A percentile compares a stretch with the other conserved stretches of the same genome.
phyloP scores from a whole-genome alignment of 2,329 filamentous ascomycete species.

The Penicillium sp. region DNA sequence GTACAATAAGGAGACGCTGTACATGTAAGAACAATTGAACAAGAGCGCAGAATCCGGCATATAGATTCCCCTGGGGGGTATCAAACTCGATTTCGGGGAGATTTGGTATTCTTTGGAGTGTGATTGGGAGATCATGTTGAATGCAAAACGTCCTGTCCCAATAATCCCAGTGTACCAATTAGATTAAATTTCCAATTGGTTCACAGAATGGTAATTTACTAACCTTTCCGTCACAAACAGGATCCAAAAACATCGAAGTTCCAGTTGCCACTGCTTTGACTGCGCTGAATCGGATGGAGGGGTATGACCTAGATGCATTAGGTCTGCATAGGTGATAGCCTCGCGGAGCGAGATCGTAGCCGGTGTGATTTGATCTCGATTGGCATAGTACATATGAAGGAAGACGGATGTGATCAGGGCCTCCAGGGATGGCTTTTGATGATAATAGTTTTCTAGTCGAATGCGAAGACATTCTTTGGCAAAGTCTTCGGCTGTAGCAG shows the following conservation, averaged over 20 bases:
- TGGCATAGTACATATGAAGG: not conserved
- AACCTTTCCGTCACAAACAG: not conserved
- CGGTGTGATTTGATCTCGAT: not conserved
- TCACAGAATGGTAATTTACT: not conserved
- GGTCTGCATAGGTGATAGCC: not conserved
- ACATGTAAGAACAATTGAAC: not conserved
- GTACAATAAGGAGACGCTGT: not conserved
- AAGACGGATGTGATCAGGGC: not conserved
- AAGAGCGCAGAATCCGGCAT: not conserved
- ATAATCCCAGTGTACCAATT: not conserved
- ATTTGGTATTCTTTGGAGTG: not conserved
- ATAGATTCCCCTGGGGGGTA: not conserved
- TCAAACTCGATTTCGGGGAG: not conserved
- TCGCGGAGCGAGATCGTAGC: not conserved
- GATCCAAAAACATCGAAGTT: not conserved
- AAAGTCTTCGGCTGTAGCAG: not conserved
- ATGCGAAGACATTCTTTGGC: not conserved
- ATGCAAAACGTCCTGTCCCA: not conserved
- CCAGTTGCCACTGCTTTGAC: not conserved
- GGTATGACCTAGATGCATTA: not conserved
- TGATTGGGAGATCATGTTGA: not conserved
- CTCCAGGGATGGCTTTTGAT: not conserved
- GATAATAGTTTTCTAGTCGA: not conserved
- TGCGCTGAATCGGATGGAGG: not conserved
- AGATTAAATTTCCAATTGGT: not conserved